Base-by-base conservation (phyloP, 1,284 basidiomycete species). In the Moniliophthora roreri region DNA sequence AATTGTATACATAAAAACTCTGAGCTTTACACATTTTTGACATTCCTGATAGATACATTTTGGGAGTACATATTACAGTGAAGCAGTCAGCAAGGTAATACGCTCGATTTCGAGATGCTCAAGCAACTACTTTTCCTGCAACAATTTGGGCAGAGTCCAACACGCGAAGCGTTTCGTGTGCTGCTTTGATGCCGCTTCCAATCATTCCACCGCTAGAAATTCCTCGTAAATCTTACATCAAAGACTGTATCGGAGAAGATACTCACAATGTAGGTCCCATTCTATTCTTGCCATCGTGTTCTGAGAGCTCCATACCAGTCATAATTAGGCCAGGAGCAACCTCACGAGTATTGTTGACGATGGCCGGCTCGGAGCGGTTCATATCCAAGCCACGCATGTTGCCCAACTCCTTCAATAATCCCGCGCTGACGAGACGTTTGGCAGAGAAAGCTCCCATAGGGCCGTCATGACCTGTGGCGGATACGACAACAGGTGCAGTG, bases 401-500 rank as follows among this genome's bases (percentile, higher is more conserved):
- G 2, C 89, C 90, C 32, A 93, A 77, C 68, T 89, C 84, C 67
- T 86, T 85, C 62, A 88, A 71, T 57, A 93, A 71, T 16, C 91
- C 91, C 36, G 85, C 81, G 58, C 84, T 87, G 52, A 89, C 89
- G 54, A 93, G 78, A 35, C 91, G 79, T 71, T 93, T 93, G 55
- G 91, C 91, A 32, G 82, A 86, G 73, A 93, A 93, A 2, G 90
- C 91, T 39, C 91, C 91, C 82, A 92, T 91, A 0, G 89, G 89
- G 0, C 90, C 91, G 62, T 92, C 90, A 66, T 91, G 87, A 11
- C 87, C 84, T 32, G 85, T 87, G 16, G 84, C 83, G 38, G 80
- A 81, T 48, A 88, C 72, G 59, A 91, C 73, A n/a, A 93, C 75
- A 0, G 89, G 89, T 1, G 87, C 86, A 26, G 87, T 91, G 69